Percentiles rank a stretch among this genome's conserved stretches.
Conservation (phyloP, 768 basidiomycete genomes). For the Coprinopsis cinerea region DNA sequence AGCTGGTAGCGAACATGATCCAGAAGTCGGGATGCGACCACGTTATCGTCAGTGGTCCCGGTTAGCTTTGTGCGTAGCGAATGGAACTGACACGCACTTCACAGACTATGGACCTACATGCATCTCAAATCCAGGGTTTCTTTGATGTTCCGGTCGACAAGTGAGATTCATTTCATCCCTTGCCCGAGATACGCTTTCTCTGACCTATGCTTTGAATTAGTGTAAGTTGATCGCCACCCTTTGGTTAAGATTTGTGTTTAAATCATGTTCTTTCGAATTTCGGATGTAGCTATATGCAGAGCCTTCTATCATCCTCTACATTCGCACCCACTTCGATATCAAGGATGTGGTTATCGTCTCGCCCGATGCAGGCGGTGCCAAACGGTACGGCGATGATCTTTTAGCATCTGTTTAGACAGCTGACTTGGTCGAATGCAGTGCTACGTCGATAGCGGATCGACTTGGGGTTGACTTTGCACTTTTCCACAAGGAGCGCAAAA, state of each 20-base stretch:
- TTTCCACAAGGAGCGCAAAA: slow-evolving; percentile 99
- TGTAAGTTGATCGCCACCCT: slow-evolving; percentile 16
- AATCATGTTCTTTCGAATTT: slow-evolving; percentile 13
- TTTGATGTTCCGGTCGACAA: slow-evolving; percentile 99
- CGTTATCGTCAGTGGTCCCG: slow-evolving; percentile 72
- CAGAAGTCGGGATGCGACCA: slow-evolving; percentile 92
- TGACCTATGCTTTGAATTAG: slow-evolving; percentile 13
- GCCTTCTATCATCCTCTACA: slow-evolving; percentile 91
- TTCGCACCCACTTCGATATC: slow-evolving; percentile 85
- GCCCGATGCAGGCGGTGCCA: slow-evolving; percentile 97
- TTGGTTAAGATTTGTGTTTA: slow-evolving; percentile 17
- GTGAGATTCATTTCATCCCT: slow-evolving; percentile 46
- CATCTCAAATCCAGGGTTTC: slow-evolving; percentile 98
- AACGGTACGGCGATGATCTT: slow-evolving; percentile 53
- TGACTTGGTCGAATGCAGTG: slow-evolving; percentile 11
- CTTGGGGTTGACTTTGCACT: slow-evolving; percentile 96
- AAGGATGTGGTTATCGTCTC: slow-evolving; percentile 90
- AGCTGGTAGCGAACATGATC: slow-evolving; percentile 97
- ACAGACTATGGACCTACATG: slow-evolving; percentile 98
- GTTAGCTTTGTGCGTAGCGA: not conserved
- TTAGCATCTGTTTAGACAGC: slow-evolving; percentile 6
- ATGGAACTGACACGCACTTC: slow-evolving; percentile 10
- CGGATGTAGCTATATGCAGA: slow-evolving; percentile 80
- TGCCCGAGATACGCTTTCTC: slow-evolving; percentile 10
- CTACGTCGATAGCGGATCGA: slow-evolving; percentile 91